Conservation (phyloP, 768 basidiomycete species). For the Xerocomellus amylosporus region DNA sequence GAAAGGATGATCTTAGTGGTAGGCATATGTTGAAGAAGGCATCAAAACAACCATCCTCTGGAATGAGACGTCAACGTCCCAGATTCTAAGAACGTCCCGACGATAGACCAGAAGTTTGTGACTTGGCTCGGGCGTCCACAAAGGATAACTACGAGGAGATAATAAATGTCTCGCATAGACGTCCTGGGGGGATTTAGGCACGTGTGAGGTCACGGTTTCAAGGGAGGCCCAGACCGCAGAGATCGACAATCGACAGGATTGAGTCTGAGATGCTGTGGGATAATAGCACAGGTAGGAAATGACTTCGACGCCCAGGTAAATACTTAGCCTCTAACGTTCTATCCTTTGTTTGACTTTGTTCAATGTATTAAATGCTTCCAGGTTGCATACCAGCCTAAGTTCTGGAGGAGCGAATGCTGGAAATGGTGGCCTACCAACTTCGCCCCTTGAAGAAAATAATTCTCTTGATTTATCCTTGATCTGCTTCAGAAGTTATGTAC, state of each 20-base stretch:
- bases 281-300: not conserved
- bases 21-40: constrained; percentile 24
- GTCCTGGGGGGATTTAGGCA: constrained; percentile 9
- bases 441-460: too few species aligned
- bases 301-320: not conserved
- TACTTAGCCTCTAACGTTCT: not conserved
- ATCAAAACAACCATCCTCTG: not conserved
- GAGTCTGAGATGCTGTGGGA: not conserved
- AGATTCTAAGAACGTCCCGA: constrained; percentile 29
- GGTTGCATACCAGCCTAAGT: not conserved
- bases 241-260: not conserved
- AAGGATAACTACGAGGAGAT: constrained; percentile 27
- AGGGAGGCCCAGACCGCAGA: not conserved
- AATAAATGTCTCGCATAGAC: constrained; percentile 17
- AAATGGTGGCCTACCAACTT: not conserved
- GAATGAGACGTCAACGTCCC: constrained; percentile 32
- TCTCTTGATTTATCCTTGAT: too few species aligned
- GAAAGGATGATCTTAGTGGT: constrained; percentile 28
- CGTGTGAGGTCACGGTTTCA: not conserved
- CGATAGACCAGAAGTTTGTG: constrained; percentile 20
- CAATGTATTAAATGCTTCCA: not conserved
- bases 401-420: not conserved
- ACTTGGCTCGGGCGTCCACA: constrained; percentile 32
- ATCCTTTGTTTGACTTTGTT: not conserved
- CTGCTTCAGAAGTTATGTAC: too few species aligned